Base-by-base conservation (phyloP, 345 rosid species). In the Citrus maxima region DNA sequence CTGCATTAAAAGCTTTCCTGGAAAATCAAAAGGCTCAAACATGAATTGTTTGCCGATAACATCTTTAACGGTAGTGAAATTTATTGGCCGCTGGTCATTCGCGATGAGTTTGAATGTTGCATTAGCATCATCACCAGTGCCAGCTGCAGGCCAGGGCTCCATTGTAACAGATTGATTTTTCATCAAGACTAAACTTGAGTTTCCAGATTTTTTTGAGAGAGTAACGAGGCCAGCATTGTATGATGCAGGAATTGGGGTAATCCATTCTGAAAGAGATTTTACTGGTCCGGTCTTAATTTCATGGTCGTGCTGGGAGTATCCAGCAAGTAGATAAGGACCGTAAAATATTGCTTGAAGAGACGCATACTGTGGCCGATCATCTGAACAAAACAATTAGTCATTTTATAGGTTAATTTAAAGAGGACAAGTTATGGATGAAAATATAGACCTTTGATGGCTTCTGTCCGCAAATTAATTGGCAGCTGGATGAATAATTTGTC, bases 391-490 rank as follows among this genome's bases (percentile, higher is more conserved):
- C 51, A 13, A 46, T 46, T 27, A 30, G 25, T 70, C 59, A 54
- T 37, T 40, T 66, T 46, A 12, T 46, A 46, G 0, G 51, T 46
- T 13, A 46, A 13, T 13, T 46, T 0, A 16, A 46, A 46, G 18
- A 3, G 1, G 18, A 42, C 0, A 34, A 5, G 35, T 4, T 40
- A 78, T 64, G 34, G 69, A 72, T 42, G 54, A 58, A 59, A n/a
- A 2, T 87, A 92, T 13, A 13, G 4, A 46, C 98, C 99, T 89
- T 93, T 80, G 49, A 92, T 89, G 68, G 88, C 89, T 77, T 95
- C 97, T 5, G 90, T 87, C 87, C 92, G 83, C 67, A 92, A 79
- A 56, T 78, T 63, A 24, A 91, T 54, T 1, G 98, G 99, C 78
- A 92, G 80, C 84, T 88, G 84, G 75, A 93, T 82, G 16, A 85